A percentile compares a stretch with the other conserved stretches of the same genome.
Evolutionary conservation across 1,284 basidiomycete species (phyloP).

Genomic region (Chiua sp.): DNA sequence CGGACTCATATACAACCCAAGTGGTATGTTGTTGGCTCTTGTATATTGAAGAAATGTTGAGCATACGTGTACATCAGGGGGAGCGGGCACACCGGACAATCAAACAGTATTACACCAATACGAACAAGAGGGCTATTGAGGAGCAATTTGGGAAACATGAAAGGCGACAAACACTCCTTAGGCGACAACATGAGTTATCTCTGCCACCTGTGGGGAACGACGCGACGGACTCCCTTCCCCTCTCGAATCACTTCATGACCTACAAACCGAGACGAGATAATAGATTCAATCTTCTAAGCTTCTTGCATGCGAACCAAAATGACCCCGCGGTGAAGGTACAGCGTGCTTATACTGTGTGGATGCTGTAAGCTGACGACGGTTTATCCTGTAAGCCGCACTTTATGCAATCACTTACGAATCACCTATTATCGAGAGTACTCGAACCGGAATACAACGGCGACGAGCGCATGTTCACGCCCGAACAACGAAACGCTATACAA

Average conservation of each 20-base stretch:
- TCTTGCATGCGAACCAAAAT: neutral
- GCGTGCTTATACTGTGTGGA: no score
- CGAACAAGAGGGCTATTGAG: neutral
- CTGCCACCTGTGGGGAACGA: neutral
- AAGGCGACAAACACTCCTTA: neutral
- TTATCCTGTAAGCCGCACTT: neutral
- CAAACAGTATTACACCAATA: neutral
- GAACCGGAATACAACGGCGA: neutral
- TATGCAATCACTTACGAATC: neutral
- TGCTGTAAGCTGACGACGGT: neutral
- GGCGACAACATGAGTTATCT: neutral
- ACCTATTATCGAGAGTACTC: neutral
- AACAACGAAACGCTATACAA: neutral
- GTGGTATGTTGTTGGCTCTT: no score
- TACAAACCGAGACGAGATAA: slow-evolving; percentile 1
- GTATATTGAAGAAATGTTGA: no score
- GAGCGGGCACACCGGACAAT: neutral
- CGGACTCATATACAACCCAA: neutral
- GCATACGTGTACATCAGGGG: neutral
- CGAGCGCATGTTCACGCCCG: neutral
- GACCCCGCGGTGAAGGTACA: slow-evolving; percentile 3
- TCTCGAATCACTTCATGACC: slow-evolving; percentile 7
- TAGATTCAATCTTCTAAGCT: neutral
- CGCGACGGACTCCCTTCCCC: neutral
- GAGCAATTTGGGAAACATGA: neutral